Base-by-base conservation (phyloP, 345 rosid species). In the Toxicodendron radicans region DNA sequence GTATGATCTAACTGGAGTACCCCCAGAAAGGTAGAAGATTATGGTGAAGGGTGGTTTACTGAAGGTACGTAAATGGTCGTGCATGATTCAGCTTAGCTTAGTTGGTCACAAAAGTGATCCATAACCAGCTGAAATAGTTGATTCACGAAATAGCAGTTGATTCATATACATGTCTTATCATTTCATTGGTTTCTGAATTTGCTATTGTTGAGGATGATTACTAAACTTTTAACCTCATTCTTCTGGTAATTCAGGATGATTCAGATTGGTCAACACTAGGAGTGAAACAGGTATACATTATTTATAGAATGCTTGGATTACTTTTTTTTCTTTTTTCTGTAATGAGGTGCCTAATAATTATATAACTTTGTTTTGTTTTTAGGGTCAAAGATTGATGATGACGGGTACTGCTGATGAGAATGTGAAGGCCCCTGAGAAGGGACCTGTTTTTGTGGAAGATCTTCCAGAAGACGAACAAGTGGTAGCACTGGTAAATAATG, bases 361-460 rank as follows among this genome's bases (percentile, higher is more conserved):
- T 45, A 24, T 56, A 10, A 38, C 7, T 38, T 38, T 41, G 17
- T 73, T 69, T 68, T 10, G 24, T 64, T 63, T 66, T 73, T 73
- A 95, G 99, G 98, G 99, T 72, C 98, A 93, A 86, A 92, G 85
- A 75, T 79, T 95, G 89, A 95, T 95, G 99, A 89, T 95, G 99
- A 92, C 93, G 97, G 99, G 98, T 78, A 91, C 98, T 76, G 97
- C 95, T 14, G 99, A 90, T 81, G 97, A 93, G 89, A 83, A 92
- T 65, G 91, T 96, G 74, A 93, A 91, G 80, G 97, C 97, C 72
- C 98, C 99, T 18, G 98, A 95, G 73, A 95, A 91, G 84, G 93
- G 92, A 38, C 93, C 89, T 82, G 86, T 96, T 76, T 96, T 96
- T 78, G 80, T 90, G 24, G 99, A 96, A 85, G 99, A 96, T 87